phyloP scores from a whole-genome alignment of 345 rosid species.

The Geranium rotundifolium region DNA sequence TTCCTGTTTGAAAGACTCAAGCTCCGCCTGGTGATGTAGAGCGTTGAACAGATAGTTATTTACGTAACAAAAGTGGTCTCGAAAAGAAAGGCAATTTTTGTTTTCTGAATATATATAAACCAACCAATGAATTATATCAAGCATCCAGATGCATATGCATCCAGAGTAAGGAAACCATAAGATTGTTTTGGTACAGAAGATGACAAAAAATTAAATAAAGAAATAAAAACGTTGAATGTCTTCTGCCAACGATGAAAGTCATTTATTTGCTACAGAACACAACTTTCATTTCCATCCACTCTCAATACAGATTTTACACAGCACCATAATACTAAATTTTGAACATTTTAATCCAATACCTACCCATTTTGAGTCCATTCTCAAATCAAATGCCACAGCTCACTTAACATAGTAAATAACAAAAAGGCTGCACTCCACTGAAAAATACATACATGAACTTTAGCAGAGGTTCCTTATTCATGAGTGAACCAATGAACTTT shows the following conservation, averaged over 20 bases:
- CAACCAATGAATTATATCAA: background rate
- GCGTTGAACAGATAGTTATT: slow-evolving; percentile 1
- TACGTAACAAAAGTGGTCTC: background rate
- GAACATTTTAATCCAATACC: too few relatives aligned
- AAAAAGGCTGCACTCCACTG: too few relatives aligned
- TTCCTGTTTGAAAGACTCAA: slow-evolving; percentile 64
- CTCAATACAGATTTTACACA: background rate
- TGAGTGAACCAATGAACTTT: background rate
- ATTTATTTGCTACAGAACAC: background rate
- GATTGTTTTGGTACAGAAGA: background rate
- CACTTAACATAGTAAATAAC: too few relatives aligned
- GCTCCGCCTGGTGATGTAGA: slow-evolving; percentile 54
- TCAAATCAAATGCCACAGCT: too few relatives aligned
- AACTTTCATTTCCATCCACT: background rate
- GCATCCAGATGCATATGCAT: background rate
- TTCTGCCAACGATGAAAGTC: too few relatives aligned
- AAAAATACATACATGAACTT: too few relatives aligned
- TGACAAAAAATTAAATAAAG: too few relatives aligned
- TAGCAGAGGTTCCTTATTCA: too few relatives aligned
- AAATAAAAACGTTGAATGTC: background rate
- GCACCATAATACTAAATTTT: background rate
- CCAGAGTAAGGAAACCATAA: background rate
- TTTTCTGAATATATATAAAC: background rate
- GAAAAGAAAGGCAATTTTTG: background rate
- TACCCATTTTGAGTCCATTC: too few relatives aligned